Evolutionary conservation across 257 asterid species (phyloP).

Genomic region (Jacaranda copaia): DNA sequence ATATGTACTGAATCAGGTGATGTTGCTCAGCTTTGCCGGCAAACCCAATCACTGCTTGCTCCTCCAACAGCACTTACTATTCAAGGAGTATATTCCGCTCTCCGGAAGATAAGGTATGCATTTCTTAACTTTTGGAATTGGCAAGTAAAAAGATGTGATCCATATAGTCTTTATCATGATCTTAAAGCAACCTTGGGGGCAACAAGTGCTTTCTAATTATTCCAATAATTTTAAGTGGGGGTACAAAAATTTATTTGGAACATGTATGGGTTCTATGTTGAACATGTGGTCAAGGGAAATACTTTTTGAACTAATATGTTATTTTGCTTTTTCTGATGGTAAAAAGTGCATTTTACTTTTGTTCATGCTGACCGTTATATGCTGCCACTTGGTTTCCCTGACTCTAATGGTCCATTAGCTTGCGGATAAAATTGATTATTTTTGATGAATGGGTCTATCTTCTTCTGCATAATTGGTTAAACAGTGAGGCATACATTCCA

Average conservation of each 20-base stretch:
- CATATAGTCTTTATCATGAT: slow-evolving; percentile 29
- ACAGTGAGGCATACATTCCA: no score
- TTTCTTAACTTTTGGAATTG: slow-evolving; percentile 32
- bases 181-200: neutral
- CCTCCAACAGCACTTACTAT: slow-evolving; percentile 81
- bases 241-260: slow-evolving; percentile 18
- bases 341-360: no score
- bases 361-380: no score
- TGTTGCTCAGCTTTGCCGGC: slow-evolving; percentile 95
- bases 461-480: no score
- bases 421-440: slow-evolving; percentile 22
- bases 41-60: slow-evolving; percentile 81
- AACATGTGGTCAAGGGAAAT: slow-evolving; percentile 1
- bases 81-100: slow-evolving; percentile 72
- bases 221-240: slow-evolving; percentile 7
- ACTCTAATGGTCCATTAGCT: neutral
- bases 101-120: slow-evolving; percentile 78
- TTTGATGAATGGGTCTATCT: no score
- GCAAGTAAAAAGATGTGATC: slow-evolving; percentile 2
- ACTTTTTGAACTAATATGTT: neutral
- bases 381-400: neutral
- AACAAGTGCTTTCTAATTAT: no score
- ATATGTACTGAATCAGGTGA: slow-evolving; percentile 69
- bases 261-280: slow-evolving; percentile 31
- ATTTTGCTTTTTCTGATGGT: no score